Evolutionary conservation across 768 basidiomycete species (phyloP), one percentile per base, ranked within the genome.

Genomic region (Termitomyces sp.): DNA sequence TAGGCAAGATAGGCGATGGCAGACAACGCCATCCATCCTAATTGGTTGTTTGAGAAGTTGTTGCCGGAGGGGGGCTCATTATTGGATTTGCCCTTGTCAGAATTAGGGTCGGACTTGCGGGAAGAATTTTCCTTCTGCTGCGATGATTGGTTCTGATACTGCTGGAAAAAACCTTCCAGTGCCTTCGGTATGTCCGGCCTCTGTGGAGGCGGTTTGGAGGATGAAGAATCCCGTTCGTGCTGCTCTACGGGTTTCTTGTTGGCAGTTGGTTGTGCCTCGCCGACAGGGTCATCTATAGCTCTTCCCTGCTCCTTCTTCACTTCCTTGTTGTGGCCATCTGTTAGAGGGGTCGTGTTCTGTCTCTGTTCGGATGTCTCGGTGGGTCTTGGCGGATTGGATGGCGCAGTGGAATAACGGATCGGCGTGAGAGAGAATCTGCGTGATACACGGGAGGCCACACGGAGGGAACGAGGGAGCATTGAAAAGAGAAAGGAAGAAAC

Each of bases 91-190:
- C 77, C 78, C 55, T 74, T 67, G 50, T 78, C 75, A 14, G 74
- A 68, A 40, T 75, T 67, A 9, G 71, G 65, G 47, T 74, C 70
- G 26, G 70, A 62, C 52, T 70, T 68, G 4, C 71, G 67, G 6
- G 71, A 65, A 3, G 68, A 60, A 11, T 71, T 62, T 33, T 76
- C 71, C 66, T 74, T 71, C 55, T 72, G 74, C 54, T 75, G 71
- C 1, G 74, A 71, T 28, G 70, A 68, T 64, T 73, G 71, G 60
- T 79, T 74, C 62, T 78, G 76, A 59, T 85, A 84, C 57, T 86
- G 87, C 68, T 85, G 80, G 73, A 91, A 91, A 67, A 91, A 91
- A 48, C 89, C 88, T 62, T 90, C 89, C 28, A 91, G 79, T 28
- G 77, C 85, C 65, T 83, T 87, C 43, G 87, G 82, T 43, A 86